A percentile compares a stretch with the other conserved stretches of the same genome.
Evolutionary conservation across 306 rosid species (phyloP).

Genomic region (Castanea crenata): DNA sequence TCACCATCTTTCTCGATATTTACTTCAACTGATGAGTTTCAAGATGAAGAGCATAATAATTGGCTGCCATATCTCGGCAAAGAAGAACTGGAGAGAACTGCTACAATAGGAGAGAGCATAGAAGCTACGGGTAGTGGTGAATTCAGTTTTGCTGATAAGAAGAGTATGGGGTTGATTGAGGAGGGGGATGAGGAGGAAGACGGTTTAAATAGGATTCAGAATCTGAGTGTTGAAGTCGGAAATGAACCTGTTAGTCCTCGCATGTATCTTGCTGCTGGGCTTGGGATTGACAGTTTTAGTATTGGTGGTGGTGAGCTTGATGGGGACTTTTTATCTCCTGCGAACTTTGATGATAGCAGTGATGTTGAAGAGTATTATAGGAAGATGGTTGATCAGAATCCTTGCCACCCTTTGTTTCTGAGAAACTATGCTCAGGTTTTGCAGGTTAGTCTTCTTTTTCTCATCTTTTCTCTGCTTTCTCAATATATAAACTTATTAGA

Average conservation of each 20-base stretch:
- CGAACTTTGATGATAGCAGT: conserved; percentile 28
- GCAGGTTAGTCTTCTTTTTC: conserved; percentile 43
- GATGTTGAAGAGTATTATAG: conserved; percentile 47
- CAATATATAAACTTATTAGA: background rate
- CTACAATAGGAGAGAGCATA: conserved; percentile 26
- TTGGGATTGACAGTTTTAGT: conserved; percentile 45
- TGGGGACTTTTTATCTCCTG: conserved; percentile 28
- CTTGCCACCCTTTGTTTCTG: conserved; percentile 62
- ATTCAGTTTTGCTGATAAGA: conserved; percentile 41
- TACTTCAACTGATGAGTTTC: conserved; percentile 26
- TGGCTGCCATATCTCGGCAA: conserved; percentile 9
- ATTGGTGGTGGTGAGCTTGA: conserved; percentile 19
- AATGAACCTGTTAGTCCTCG: conserved; percentile 54
- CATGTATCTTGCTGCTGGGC: conserved; percentile 65
- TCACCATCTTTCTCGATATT: conserved; percentile 68
- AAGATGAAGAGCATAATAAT: conserved; percentile 22
- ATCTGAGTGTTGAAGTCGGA: conserved; percentile 32
- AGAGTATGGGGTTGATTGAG: conserved; percentile 59
- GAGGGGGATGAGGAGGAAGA: conserved; percentile 50
- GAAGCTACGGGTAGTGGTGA: conserved; percentile 29
- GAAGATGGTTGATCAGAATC: conserved; percentile 61
- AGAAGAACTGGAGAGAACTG: conserved; percentile 36
- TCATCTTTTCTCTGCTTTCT: background rate
- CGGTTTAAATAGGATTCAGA: conserved; percentile 19
- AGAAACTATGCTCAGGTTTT: conserved; percentile 64